A percentile compares a stretch with the other conserved stretches of the same genome.
Evolutionary conservation across 306 rosid species (phyloP).

Genomic region (Inga laurina): DNA sequence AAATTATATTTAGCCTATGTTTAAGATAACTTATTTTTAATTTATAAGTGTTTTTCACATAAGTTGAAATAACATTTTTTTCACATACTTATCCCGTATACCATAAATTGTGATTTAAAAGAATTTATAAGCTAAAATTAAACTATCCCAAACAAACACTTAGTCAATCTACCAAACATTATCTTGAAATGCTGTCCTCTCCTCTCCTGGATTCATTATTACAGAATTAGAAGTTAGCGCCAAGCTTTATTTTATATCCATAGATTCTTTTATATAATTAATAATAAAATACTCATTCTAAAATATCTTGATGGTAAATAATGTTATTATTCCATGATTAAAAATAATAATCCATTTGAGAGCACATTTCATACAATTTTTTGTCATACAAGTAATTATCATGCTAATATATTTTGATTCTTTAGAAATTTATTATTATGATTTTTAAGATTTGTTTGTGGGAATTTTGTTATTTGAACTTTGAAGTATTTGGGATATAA

Average conservation of each 20-base stretch:
- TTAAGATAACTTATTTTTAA: too few species aligned
- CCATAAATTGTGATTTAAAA: too few species aligned
- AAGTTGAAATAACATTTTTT: too few species aligned
- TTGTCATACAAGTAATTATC: too few species aligned
- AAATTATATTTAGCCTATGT: neutral
- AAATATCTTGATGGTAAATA: neutral
- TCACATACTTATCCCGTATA: too few species aligned
- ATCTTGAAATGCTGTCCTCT: neutral
- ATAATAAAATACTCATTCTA: neutral
- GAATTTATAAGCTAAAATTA: too few species aligned
- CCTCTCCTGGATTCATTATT: neutral
- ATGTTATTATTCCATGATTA: neutral
- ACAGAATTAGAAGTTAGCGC: neutral
- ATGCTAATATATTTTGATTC: neutral
- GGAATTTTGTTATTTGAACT: neutral
- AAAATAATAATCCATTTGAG: neutral
- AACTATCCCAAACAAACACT: too few species aligned
- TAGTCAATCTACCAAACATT: neutral
- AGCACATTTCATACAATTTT: neutral
- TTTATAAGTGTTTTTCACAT: too few species aligned
- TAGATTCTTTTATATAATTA: neutral
- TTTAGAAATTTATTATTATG: neutral
- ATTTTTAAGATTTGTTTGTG: neutral
- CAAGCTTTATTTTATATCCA: neutral
- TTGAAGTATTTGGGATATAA: neutral